Conservation (phyloP, 164 flowering plant species). For the Protea cynaroides region DNA sequence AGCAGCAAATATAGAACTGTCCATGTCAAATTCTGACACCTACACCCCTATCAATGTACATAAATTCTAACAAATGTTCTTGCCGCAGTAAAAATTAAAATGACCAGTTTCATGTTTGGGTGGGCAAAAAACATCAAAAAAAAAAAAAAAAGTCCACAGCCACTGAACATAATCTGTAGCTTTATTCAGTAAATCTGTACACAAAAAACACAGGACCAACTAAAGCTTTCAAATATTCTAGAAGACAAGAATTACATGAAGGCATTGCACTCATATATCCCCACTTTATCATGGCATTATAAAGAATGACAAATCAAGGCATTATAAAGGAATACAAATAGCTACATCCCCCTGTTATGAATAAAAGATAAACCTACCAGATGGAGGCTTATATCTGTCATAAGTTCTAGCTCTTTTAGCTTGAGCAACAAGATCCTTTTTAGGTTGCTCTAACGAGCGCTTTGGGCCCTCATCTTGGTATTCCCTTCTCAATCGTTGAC, state of each 20-base stretch:
- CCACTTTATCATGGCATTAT: not conserved
- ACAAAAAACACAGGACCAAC: too few species aligned
- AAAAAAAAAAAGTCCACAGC: too few species aligned
- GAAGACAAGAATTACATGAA: not conserved
- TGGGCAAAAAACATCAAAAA: too few species aligned
- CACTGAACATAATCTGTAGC: too few species aligned
- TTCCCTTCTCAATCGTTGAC: slow-evolving; percentile 62
- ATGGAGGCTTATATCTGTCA: slow-evolving; percentile 63
- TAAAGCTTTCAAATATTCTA: not conserved
- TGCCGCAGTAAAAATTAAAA: too few species aligned
- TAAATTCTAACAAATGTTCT: too few species aligned
- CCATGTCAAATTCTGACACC: too few species aligned
- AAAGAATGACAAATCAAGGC: not conserved
- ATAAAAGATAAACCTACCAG: slow-evolving; percentile 37
- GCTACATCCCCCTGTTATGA: not conserved
- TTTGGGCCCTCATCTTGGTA: slow-evolving; percentile 52
- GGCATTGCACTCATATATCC: not conserved
- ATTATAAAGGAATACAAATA: not conserved
- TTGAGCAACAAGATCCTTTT: slow-evolving; percentile 32
- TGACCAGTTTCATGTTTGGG: too few species aligned
- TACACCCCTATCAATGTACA: too few species aligned
- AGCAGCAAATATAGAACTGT: too few species aligned
- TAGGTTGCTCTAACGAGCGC: slow-evolving; percentile 28
- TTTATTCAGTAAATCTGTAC: too few species aligned
- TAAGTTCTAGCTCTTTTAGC: slow-evolving; percentile 25